A percentile compares a stretch with the other conserved stretches of the same genome.
Evolutionary conservation across 495 filamentous ascomycete genomes (phyloP).

Genomic region (Friedmanniomyces endolithicus): DNA sequence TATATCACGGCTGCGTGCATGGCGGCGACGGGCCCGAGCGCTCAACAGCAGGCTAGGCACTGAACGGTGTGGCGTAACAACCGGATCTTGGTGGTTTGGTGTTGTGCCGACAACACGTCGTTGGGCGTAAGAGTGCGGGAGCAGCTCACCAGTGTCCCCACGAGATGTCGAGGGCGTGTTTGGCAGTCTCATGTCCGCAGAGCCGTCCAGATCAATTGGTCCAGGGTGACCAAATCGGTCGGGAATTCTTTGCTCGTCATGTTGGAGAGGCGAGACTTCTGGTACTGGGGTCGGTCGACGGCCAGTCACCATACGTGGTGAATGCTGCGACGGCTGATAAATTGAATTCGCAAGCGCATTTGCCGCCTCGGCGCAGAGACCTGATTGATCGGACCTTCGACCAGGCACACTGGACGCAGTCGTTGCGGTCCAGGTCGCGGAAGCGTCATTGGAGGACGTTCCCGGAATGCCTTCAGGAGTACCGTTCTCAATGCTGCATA

Average conservation of each 20-base stretch:
- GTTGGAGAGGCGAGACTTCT: not conserved
- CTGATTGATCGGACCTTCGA: not conserved
- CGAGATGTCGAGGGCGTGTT: not conserved
- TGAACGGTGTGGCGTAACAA: not conserved
- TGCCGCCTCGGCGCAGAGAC: not conserved
- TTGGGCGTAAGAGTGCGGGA: not conserved
- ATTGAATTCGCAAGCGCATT: not conserved
- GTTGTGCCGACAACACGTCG: not conserved
- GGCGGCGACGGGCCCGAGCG: constrained; percentile 8
- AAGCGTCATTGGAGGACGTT: not conserved
- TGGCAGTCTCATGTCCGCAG: not conserved
- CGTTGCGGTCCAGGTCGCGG: not conserved
- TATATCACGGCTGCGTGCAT: constrained; percentile 5
- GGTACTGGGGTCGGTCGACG: not conserved
- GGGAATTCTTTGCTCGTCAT: not conserved
- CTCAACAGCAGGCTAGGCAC: constrained; percentile 3
- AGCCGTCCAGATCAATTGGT: not conserved
- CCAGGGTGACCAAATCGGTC: not conserved
- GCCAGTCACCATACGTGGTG: not conserved
- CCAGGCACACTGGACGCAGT: not conserved
- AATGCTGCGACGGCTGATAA: not conserved
- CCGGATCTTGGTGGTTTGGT: not conserved
- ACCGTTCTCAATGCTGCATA: constrained; percentile 2
- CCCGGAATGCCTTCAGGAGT: not conserved
- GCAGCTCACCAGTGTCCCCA: not conserved